phyloP scores from a whole-genome alignment of 2,329 filamentous ascomycete species.

The Aspergillus phoenicis region DNA sequence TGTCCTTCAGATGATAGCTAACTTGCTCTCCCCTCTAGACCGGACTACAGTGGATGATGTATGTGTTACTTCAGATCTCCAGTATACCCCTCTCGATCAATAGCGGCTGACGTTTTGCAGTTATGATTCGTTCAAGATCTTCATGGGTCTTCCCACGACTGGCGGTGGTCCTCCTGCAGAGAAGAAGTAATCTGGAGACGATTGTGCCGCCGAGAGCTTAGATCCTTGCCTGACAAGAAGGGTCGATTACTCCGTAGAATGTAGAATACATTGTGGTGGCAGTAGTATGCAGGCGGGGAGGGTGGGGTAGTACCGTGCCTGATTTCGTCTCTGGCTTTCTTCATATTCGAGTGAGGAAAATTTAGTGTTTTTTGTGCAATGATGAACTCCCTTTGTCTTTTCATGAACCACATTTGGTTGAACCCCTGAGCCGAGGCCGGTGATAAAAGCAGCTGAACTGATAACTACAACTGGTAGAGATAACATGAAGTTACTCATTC shows the following conservation, averaged over 20 bases:
- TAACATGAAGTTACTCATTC: too few species aligned
- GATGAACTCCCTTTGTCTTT: too few species aligned
- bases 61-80: conserved; percentile 50
- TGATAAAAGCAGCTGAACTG: conserved; percentile 5
- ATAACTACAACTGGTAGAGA: too few species aligned
- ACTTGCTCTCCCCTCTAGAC: conserved; percentile 49
- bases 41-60: conserved; percentile 92
- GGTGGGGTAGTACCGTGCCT: conserved; percentile 13
- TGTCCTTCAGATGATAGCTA: conserved; percentile 18
- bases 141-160: conserved; percentile 83
- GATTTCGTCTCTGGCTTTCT: neutral
- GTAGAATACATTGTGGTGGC: neutral
- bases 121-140: conserved; percentile 82
- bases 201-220: neutral
- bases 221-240: neutral
- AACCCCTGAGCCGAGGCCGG: conserved; percentile 6
- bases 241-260: neutral
- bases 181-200: conserved; percentile 25
- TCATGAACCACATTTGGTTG: too few species aligned
- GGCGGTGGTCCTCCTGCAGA: conserved; percentile 63
- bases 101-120: conserved; percentile 33
- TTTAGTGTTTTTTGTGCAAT: too few species aligned
- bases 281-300: neutral
- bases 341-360: neutral
- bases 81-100: neutral